Evolutionary conservation across 2,329 filamentous ascomycete genomes (phyloP).

Genomic region (Cercospora zeae-maydis): DNA sequence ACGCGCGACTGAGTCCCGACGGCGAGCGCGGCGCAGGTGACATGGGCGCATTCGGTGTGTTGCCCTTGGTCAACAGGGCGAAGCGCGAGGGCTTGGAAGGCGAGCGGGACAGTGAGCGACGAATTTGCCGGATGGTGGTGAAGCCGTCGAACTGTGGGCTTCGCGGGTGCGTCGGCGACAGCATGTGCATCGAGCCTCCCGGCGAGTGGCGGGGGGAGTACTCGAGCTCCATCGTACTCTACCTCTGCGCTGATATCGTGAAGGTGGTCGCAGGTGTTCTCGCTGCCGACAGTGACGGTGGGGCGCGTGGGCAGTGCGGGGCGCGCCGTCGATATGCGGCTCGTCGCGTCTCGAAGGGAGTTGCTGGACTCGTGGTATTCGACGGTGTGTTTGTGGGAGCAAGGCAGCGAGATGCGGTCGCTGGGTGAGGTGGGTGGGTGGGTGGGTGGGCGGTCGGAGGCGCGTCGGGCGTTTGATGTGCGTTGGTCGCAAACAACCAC

Average conservation of each 20-base stretch:
- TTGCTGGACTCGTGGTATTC: not conserved
- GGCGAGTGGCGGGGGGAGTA: constrained; percentile 50
- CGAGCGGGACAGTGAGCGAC: constrained; percentile 87
- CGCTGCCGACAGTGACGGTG: constrained; percentile 9
- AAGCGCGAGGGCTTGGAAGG: constrained; percentile 77
- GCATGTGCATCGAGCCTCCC: constrained; percentile 77
- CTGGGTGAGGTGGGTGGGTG: not conserved
- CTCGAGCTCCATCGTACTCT: constrained; percentile 46
- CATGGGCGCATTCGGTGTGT: constrained; percentile 36
- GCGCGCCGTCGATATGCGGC: constrained; percentile 8
- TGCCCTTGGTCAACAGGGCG: constrained; percentile 53
- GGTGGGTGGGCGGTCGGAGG: not conserved
- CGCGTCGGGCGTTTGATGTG: constrained; percentile 4
- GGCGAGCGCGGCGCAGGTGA: constrained; percentile 37
- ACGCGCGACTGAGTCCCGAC: constrained; percentile 44
- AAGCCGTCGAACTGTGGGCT: constrained; percentile 69
- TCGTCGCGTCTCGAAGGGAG: not conserved
- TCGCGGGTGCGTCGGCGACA: constrained; percentile 65
- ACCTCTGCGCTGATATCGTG: constrained; percentile 3
- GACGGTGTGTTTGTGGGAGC: constrained; percentile 3
- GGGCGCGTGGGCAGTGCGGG: constrained; percentile 8
- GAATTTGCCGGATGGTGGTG: constrained; percentile 74
- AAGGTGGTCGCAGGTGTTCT: not conserved
- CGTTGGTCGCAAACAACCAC: constrained; percentile 15
- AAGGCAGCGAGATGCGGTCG: constrained; percentile 16